Base-by-base conservation (phyloP, 1,139 yeast species). In the Saccharomyces hybrid region DNA sequence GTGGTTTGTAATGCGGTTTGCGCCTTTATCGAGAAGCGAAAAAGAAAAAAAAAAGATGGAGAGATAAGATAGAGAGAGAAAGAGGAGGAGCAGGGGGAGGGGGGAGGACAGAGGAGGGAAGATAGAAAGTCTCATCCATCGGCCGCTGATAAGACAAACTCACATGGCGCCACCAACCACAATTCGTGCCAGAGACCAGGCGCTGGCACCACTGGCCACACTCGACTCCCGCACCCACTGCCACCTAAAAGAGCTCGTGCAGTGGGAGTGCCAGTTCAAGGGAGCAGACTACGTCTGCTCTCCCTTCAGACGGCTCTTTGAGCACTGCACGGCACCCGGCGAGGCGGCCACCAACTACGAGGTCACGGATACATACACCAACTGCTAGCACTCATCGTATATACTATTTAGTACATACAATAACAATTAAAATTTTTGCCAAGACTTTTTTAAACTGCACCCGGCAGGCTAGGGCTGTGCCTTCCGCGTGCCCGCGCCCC, bases 271-370 rank as follows among this genome's bases (percentile, higher is more conserved):
- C n/a, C 44, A 38, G 11, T 38, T 38, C 44, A 38, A 16, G 9
- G 44, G 25, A 16, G 44, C 44, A 9, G 73, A 78, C 54, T 76
- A 78, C 54, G 71, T 78, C 29, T 81, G 85, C 59, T 65, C 77
- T 16, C 84, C 85, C 2, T 81, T 81, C 67, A 80, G 76, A 57
- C 62, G 85, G 49, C 58, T 80, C 5, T 81, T 81, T 65, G 76
- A 75, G 59, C 70, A 81, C 54, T 81, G 85, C 62, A 59, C 74
- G 11, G 60, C n/a, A 38, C 44, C n/a, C 25, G 44, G 7, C 8
- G 8, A 38, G 29, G 2, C 76, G 16, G 69, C 72, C 11, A 55
- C 64, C 4, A 61, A 38, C 44, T 38, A 38, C 44, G 70, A 67
- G 51, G 51, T 67, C 4, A 67, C 71, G 0, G 61, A 58, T 31